Conservation (phyloP, 345 rosid genomes). For the Pseudoturritis turrita region DNA sequence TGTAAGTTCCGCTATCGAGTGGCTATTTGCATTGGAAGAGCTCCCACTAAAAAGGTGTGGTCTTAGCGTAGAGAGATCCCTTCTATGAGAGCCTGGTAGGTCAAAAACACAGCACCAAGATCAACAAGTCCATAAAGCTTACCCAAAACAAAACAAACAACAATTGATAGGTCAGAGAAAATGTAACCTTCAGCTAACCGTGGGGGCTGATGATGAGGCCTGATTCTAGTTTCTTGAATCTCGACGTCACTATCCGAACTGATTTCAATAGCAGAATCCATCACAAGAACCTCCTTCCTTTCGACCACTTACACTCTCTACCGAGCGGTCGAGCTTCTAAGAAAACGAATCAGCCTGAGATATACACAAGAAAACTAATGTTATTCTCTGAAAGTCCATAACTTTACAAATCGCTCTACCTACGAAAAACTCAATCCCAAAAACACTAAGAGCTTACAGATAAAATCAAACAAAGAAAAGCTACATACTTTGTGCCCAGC, state of each 20-base stretch:
- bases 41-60: conserved; percentile 35
- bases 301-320: not conserved
- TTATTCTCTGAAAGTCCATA: not conserved
- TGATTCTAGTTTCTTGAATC: conserved; percentile 32
- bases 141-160: not conserved
- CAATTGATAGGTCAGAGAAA: not conserved
- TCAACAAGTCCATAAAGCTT: not conserved
- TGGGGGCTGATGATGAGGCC: conserved; percentile 39
- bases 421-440: too few species aligned
- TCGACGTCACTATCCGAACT: conserved; percentile 82
- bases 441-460: too few species aligned
- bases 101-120: not conserved
- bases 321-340: conserved; percentile 11
- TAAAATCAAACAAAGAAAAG: not conserved
- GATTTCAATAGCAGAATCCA: conserved; percentile 60
- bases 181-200: conserved; percentile 33
- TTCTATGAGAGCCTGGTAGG: conserved; percentile 36
- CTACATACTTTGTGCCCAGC: not conserved
- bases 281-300: not conserved
- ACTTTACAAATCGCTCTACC: not conserved
- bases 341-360: conserved; percentile 28
- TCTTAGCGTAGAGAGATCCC: conserved; percentile 26
- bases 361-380: not conserved
- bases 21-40: conserved; percentile 33
- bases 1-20: conserved; percentile 11